Conservation (phyloP, 345 rosid species). For the Firmiana major region DNA sequence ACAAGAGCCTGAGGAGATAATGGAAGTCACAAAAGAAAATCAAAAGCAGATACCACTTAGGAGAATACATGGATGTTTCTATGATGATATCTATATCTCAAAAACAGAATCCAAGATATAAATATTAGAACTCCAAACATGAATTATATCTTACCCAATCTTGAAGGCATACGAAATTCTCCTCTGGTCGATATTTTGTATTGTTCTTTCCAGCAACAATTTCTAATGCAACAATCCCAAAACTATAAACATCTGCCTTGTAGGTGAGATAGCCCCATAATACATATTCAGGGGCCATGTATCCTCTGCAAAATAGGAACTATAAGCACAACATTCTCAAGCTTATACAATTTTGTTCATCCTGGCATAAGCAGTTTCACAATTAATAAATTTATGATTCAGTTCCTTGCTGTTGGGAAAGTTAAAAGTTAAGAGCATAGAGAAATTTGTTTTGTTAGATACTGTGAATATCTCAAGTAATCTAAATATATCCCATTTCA, state of each 20-base stretch:
- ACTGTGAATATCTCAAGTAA: not conserved
- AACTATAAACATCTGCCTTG: conserved; percentile 68
- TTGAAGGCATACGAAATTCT: conserved; percentile 38
- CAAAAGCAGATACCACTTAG: not conserved
- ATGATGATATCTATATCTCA: not conserved
- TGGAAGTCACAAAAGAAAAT: not conserved
- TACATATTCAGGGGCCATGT: conserved; percentile 71
- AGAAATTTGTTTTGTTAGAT: not conserved
- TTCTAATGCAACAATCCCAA: conserved; percentile 54
- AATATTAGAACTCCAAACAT: not conserved
- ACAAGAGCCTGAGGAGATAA: conserved; percentile 29
- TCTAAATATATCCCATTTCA: not conserved
- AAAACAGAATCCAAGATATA: not conserved
- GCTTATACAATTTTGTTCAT: not conserved
- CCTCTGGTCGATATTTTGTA: conserved; percentile 34
- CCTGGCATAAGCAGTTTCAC: not conserved
- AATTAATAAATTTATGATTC: not conserved
- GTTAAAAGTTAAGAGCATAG: not conserved
- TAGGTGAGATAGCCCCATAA: conserved; percentile 50
- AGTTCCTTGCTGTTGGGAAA: not conserved
- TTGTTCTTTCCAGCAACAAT: conserved; percentile 48
- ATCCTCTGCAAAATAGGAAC: conserved; percentile 30
- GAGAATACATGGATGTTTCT: not conserved
- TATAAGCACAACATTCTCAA: not conserved
- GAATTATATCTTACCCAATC: conserved; percentile 41